phyloP scores from a whole-genome alignment of 2,329 filamentous ascomycete genomes.

The Myriosclerotinia curreyana region DNA sequence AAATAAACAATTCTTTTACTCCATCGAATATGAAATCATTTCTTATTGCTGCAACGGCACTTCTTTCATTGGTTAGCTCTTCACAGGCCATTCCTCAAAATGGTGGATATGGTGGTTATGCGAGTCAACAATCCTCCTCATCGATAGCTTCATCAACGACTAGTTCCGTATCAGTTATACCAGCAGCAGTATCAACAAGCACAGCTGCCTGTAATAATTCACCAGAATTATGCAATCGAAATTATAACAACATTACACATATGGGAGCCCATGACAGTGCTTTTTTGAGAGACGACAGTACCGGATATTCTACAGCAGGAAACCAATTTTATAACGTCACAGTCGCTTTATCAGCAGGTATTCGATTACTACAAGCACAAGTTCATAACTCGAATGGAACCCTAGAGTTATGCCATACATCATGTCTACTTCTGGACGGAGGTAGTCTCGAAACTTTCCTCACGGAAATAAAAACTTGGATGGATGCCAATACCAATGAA shows the following conservation, averaged over 20 bases:
- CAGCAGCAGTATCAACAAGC: slow-evolving; percentile 31
- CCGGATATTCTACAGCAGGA: slow-evolving; percentile 44
- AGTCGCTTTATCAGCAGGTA: slow-evolving; percentile 57
- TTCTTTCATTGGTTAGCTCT: slow-evolving; percentile 31
- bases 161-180: slow-evolving; percentile 22
- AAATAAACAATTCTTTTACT: background rate
- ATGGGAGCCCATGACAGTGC: slow-evolving; percentile 67
- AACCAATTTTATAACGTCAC: slow-evolving; percentile 61
- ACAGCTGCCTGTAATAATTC: slow-evolving; percentile 70
- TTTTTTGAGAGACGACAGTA: slow-evolving; percentile 52
- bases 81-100: slow-evolving; percentile 31
- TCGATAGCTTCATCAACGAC: slow-evolving; percentile 17
- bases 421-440: slow-evolving; percentile 57
- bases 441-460: slow-evolving; percentile 57
- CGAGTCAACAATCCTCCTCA: slow-evolving; percentile 9
- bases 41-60: slow-evolving; percentile 28
- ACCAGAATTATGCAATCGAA: slow-evolving; percentile 64
- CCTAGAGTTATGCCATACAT: slow-evolving; percentile 58
- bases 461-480: slow-evolving; percentile 56
- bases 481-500: slow-evolving; percentile 57
- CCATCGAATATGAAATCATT: slow-evolving; percentile 26
- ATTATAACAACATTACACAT: slow-evolving; percentile 74
- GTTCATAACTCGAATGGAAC: slow-evolving; percentile 53
- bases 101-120: slow-evolving; percentile 9
- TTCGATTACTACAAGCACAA: slow-evolving; percentile 63